Evolutionary conservation across 2,329 filamentous ascomycete genomes (phyloP).

Genomic region (Fusarium floridanum): DNA sequence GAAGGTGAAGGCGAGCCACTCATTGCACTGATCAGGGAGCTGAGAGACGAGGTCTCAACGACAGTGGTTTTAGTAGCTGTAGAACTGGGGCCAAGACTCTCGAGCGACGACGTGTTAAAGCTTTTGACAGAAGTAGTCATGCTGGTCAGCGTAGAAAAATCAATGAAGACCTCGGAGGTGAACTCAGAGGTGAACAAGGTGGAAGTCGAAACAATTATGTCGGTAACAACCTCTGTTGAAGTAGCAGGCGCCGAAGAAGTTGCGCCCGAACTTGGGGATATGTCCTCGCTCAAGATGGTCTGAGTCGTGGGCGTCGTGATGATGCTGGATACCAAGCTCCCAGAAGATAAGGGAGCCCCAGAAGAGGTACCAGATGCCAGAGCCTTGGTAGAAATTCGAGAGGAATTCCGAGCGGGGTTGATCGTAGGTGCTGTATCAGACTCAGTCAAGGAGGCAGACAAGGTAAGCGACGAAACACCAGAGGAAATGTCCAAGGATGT

Average conservation of each 20-base stretch:
- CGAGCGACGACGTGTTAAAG: neutral
- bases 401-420: conserved; percentile 14
- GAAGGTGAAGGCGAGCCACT: conserved; percentile 2
- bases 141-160: neutral
- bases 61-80: neutral
- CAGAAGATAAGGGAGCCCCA: neutral
- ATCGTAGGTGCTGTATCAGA: conserved; percentile 5
- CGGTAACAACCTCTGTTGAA: conserved; percentile 4
- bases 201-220: conserved; percentile 7
- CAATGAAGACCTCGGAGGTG: neutral
- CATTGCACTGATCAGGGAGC: neutral
- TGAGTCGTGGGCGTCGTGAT: neutral
- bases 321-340: neutral
- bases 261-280: neutral
- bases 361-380: conserved; percentile 4
- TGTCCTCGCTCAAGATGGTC: neutral
- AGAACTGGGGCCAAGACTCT: neutral
- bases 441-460: conserved; percentile 7
- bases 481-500: conserved; percentile 3
- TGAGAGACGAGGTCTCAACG: neutral
- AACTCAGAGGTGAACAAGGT: neutral
- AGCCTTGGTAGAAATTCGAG: neutral
- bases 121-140: neutral
- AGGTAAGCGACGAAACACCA: neutral
- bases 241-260: neutral